Conservation (phyloP, 352 stramenopile genomes). For the Phytopythium delawarense region DNA sequence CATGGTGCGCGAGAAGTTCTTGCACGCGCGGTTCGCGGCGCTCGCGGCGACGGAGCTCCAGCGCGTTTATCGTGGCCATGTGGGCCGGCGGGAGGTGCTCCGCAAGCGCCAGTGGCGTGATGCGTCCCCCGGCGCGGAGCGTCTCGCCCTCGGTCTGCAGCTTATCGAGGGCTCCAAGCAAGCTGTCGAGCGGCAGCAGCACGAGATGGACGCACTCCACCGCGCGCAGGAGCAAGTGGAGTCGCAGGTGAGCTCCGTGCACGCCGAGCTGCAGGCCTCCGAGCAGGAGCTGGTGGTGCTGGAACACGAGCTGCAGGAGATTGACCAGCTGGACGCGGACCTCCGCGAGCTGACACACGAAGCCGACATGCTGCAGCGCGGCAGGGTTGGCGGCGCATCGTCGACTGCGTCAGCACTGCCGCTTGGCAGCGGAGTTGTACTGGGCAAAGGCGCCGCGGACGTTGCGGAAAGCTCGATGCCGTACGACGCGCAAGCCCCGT, state of each 20-base stretch:
- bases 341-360: slow-evolving; percentile 91
- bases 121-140: slow-evolving; percentile 82
- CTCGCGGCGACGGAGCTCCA: slow-evolving; percentile 89
- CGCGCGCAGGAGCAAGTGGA: slow-evolving; percentile 88
- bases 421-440: slow-evolving; percentile 44
- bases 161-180: slow-evolving; percentile 93
- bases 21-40: slow-evolving; percentile 53
- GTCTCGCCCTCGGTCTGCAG: slow-evolving; percentile 84
- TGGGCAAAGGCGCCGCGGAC: slow-evolving; percentile 13
- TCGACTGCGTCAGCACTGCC: slow-evolving; percentile 12
- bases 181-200: slow-evolving; percentile 90
- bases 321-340: slow-evolving; percentile 90
- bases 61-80: slow-evolving; percentile 82
- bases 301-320: slow-evolving; percentile 89
- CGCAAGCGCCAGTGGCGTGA: slow-evolving; percentile 86
- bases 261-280: slow-evolving; percentile 87
- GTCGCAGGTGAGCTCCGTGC: slow-evolving; percentile 85
- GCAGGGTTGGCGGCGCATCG: slow-evolving; percentile 41
- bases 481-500: slow-evolving; percentile 48
- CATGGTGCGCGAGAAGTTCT: slow-evolving; percentile 55
- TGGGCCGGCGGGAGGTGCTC: slow-evolving; percentile 60
- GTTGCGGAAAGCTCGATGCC: slow-evolving; percentile 2
- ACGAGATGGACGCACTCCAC: slow-evolving; percentile 90
- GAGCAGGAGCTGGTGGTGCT: slow-evolving; percentile 89
- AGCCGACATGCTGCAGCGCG: slow-evolving; percentile 73